Evolutionary conservation across 257 asterid species (phyloP), one percentile per base, ranked within the genome.

Genomic region (Nemophila menziesii): DNA sequence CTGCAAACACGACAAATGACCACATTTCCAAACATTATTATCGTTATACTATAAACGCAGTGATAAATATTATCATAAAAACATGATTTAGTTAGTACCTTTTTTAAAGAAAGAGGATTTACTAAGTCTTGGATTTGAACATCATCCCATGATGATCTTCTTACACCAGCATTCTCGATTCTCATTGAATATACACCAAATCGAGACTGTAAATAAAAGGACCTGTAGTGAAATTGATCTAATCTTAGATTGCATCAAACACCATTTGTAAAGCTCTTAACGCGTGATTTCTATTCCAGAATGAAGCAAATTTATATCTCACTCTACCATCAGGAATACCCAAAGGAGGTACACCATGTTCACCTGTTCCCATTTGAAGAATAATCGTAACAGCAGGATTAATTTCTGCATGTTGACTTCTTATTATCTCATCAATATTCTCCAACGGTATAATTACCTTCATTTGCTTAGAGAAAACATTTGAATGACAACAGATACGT

Each of bases 401-500:
- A 42, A 86, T 78, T 44, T 79, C 61, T 52, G 95, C 95, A 58
- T 82, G 97, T 56, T 80, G 95, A 65, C 93, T 80, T 64, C 82
- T 75, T 65, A 59, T 80, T 63, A 89, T 76, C 93, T 89, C 98
- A 58, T 78, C 92, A 43, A 89, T 70, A 69, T 89, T 95, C 48
- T 79, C 78, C 23, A 84, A 63, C 49, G 96, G 95, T 68, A 89
- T 65, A 61, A 79, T 68, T 26, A 84, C 96, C 94, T 80, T 89
- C 71, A 80, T 78, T 73, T 89, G 83, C 84, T 89, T 89, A 5
- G 92, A 78, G 72, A 89, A 89, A 39, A 89, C 79, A 44, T 80
- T 84, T 44, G 98, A 84, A 64, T 78, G 86, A 72, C 84, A 89
- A 80, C 98, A 89, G 68, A 89, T 66, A 73, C 80, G 81, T 76